Evolutionary conservation across 495 filamentous ascomycete genomes (phyloP), one percentile per base, ranked within the genome.

Genomic region (Pyrenopolyporus hunteri): DNA sequence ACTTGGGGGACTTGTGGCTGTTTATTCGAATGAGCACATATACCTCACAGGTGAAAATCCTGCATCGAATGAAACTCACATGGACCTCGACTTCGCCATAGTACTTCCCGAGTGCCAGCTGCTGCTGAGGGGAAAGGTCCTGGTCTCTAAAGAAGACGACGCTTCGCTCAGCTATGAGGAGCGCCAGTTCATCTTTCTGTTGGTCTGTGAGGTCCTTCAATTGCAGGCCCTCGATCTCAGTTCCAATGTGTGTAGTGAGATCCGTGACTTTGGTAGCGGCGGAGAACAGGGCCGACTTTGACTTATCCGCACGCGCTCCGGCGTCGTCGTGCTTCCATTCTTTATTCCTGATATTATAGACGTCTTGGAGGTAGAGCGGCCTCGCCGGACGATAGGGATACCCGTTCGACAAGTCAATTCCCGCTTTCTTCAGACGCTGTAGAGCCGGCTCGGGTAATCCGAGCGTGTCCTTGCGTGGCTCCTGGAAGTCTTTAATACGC

Each of bases 131-230:
- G 5, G 79, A 78, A 36, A 92, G 75, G 49, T 90, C 86, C 63
- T 92, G 89, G 57, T 89, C 79, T 4, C 89, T 78, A 75, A 91
- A 88, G 71, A 92, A 90, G 26, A 91, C 88, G 8, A 92, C 87
- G 51, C 86, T 87, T 23, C 89, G 75, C 69, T 89, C 87, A 2
- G 88, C 87, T 57, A 91, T 86, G 48, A 90, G 70, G 22, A 91
- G 73, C 0, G 82, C 88, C n/a, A 91, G 73, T 63, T 91, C 88
- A 66, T 89, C 87, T 48, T 79, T 85, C 53, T 90, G 87, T 70
- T 85, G 80, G 39, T 83, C 74, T 0, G 83, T 88, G 28, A 90
- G 73, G 50, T 89, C 86, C 51, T 88, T 89, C 20, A 89, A 70
- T 45, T 90, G 87, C 6, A 89, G 62, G 0, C 87, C 88, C 11